These are phyloP conservation scores for Ceratocystis variospora DNA, from an alignment of 2,329 filamentous ascomycete genomes.

Conservation along the genomic window DNA sequence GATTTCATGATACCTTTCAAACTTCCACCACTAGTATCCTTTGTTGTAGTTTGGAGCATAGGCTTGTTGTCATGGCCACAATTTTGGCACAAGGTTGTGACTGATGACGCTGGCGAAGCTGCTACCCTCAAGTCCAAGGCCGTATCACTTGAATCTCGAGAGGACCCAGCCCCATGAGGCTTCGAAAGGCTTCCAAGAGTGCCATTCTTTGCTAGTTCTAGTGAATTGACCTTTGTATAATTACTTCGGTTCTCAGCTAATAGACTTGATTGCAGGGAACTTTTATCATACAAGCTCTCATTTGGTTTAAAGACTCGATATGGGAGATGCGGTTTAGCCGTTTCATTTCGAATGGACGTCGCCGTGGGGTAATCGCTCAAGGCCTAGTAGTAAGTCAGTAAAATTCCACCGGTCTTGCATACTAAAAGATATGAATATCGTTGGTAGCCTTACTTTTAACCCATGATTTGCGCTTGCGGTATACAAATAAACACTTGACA, in stretches of 20 bases:
- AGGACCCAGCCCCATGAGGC: not conserved
- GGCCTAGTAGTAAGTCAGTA: not conserved
- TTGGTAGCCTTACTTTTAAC: not conserved
- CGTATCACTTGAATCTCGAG: not conserved
- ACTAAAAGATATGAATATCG: not conserved
- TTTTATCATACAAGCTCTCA: not conserved
- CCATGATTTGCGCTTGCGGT: too few species aligned
- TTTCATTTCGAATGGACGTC: not conserved
- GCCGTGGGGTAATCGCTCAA: not conserved
- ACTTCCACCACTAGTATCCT: too few species aligned
- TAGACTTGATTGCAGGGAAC: not conserved
- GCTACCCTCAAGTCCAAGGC: not conserved
- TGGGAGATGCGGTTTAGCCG: not conserved
- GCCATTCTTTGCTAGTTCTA: not conserved
- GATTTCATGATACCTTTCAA: slow-evolving; percentile 4
- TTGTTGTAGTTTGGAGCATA: too few species aligned
- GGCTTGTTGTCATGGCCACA: not conserved
- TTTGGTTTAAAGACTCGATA: not conserved
- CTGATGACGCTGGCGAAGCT: not conserved
- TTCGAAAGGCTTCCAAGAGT: too few species aligned
- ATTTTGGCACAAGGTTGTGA: not conserved
- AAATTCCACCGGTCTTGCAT: not conserved
- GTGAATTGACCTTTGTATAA: too few species aligned
- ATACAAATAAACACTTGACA: not conserved
- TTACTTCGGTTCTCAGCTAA: not conserved